These are phyloP conservation scores for Agaricus subrufescens DNA, from an alignment of 768 basidiomycete species.

Conservation along the genomic window DNA sequence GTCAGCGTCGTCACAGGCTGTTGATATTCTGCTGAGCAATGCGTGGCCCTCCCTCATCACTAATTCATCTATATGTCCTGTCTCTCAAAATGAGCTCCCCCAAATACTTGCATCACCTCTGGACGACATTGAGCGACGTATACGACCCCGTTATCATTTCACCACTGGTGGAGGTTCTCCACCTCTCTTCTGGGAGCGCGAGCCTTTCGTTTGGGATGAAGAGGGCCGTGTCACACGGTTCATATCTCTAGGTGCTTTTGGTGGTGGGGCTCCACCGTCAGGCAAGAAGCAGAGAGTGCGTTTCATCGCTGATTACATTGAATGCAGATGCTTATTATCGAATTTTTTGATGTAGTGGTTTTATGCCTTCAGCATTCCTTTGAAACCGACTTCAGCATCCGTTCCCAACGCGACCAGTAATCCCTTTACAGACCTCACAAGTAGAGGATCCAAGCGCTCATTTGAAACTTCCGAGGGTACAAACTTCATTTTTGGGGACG, in stretches of 20 bases:
- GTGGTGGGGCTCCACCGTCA: constrained; percentile 42
- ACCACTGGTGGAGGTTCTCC: constrained; percentile 54
- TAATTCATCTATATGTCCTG: constrained; percentile 49
- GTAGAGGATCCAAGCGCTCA: constrained; percentile 47
- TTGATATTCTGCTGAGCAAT: constrained; percentile 82
- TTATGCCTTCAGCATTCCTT: constrained; percentile 88
- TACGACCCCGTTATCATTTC: constrained; percentile 88
- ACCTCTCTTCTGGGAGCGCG: constrained; percentile 90
- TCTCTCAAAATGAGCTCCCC: constrained; percentile 42
- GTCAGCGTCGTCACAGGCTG: constrained; percentile 54
- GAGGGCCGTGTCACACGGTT: constrained; percentile 73
- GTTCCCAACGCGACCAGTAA: constrained; percentile 62
- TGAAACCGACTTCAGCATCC: constrained; percentile 35
- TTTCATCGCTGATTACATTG: constrained; percentile 10
- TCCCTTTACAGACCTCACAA: constrained; percentile 49
- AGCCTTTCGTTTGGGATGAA: constrained; percentile 84
- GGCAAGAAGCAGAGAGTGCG: constrained; percentile 84
- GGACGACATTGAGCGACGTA: constrained; percentile 58
- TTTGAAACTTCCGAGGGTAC: constrained; percentile 45
- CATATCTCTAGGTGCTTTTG: constrained; percentile 86
- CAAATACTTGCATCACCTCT: constrained; percentile 49
- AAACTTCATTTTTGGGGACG: constrained; percentile 69
- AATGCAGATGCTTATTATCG: background rate
- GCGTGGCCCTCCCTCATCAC: constrained; percentile 69
- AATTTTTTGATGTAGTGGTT: constrained; percentile 66